Evolutionary conservation across 2,329 filamentous ascomycete genomes (phyloP).

Genomic region (Verticillium klebahnii): DNA sequence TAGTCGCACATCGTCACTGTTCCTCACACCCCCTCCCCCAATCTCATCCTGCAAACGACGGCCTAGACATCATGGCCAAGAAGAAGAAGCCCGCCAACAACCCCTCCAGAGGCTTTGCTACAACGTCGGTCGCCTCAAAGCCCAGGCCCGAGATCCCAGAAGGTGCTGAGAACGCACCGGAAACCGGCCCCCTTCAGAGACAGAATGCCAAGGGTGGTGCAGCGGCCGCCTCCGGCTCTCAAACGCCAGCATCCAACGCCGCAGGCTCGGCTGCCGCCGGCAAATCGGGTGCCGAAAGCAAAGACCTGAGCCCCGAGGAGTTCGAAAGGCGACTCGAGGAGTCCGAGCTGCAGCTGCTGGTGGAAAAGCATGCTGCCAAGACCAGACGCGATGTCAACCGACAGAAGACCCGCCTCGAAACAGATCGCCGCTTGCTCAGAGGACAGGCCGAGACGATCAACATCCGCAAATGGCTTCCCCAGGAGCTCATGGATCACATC

Average conservation of each 20-base stretch:
- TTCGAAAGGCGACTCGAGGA: conserved; percentile 86
- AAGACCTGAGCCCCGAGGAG: conserved; percentile 73
- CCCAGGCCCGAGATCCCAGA: conserved; percentile 57
- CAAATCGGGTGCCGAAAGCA: conserved; percentile 20
- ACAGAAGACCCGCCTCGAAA: conserved; percentile 74
- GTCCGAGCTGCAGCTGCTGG: conserved; percentile 80
- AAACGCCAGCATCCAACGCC: conserved; percentile 14
- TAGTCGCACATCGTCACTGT: not conserved
- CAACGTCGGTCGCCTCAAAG: conserved; percentile 86
- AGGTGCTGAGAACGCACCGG: conserved; percentile 13
- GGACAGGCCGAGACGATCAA: conserved; percentile 71
- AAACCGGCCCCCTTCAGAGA: not conserved
- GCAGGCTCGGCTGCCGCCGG: conserved; percentile 17
- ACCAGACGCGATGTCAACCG: conserved; percentile 74
- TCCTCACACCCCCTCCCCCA: not conserved
- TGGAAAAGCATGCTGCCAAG: conserved; percentile 79
- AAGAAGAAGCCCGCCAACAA: conserved; percentile 89
- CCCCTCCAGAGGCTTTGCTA: conserved; percentile 88
- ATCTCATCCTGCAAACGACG: not conserved
- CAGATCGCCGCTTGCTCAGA: conserved; percentile 77
- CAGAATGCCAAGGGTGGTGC: not conserved
- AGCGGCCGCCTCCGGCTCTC: not conserved
- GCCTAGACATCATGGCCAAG: conserved; percentile 41
- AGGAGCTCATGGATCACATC: conserved; percentile 73
- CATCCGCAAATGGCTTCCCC: conserved; percentile 72